Evolutionary conservation across 2,329 filamentous ascomycete genomes (phyloP).

Genomic region (Proliferodiscus dingleyae): DNA sequence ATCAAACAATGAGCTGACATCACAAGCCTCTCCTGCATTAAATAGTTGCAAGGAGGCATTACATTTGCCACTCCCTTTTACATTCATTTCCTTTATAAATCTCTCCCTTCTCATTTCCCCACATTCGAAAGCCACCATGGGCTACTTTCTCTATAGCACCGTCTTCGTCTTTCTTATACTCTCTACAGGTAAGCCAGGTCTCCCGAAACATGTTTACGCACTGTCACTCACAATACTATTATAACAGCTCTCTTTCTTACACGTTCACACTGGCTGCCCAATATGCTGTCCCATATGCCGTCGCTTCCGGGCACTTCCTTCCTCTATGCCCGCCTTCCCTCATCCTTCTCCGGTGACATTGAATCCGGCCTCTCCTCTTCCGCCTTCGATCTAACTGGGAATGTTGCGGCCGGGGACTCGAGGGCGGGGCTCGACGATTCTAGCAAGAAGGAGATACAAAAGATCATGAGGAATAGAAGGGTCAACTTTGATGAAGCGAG

Average conservation of each 20-base stretch:
- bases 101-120: not conserved
- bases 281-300: constrained; percentile 66
- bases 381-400: constrained; percentile 77
- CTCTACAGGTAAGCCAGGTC: constrained; percentile 55
- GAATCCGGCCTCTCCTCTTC: constrained; percentile 80
- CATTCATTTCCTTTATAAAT: constrained; percentile 8
- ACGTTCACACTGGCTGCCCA: constrained; percentile 69
- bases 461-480: constrained; percentile 82
- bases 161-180: constrained; percentile 66
- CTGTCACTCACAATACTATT: constrained; percentile 11
- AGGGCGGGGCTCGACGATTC: constrained; percentile 75
- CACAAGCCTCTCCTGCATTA: no score
- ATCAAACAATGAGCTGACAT: not conserved
- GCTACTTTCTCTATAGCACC: constrained; percentile 74
- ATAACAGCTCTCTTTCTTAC: constrained; percentile 69
- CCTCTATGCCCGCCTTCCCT: constrained; percentile 74
- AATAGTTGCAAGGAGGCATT: not conserved
- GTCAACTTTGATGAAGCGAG: constrained; percentile 90
- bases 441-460: constrained; percentile 76
- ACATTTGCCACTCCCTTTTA: not conserved
- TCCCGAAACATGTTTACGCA: constrained; percentile 7
- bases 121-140: constrained; percentile 47
- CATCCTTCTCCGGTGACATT: constrained; percentile 75
- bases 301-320: constrained; percentile 48
- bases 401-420: constrained; percentile 73